Evolutionary conservation across 2,329 filamentous ascomycete species (phyloP).

Genomic region (Ascochyta koolunga): DNA sequence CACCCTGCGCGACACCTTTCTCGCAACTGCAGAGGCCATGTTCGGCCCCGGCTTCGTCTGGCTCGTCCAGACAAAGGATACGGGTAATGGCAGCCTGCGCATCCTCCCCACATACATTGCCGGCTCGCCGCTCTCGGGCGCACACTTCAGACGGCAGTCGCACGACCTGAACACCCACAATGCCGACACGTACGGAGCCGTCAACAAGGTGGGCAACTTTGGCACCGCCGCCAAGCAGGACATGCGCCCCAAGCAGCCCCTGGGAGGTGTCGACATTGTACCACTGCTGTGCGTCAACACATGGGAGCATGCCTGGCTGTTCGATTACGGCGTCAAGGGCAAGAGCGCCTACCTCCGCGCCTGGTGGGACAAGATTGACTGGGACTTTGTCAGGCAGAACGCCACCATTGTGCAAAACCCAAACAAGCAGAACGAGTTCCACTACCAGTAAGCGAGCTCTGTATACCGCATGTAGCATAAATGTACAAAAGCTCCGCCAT

Average conservation of each 20-base stretch:
- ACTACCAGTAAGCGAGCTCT: slow-evolving; percentile 4
- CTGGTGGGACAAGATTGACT: slow-evolving; percentile 92
- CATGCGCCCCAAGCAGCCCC: slow-evolving; percentile 54
- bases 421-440: slow-evolving; percentile 4
- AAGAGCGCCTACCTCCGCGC: slow-evolving; percentile 77
- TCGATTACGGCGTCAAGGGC: slow-evolving; percentile 77
- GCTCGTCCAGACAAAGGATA: slow-evolving; percentile 69
- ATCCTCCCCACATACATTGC: slow-evolving; percentile 90
- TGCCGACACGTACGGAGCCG: slow-evolving; percentile 30
- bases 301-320: slow-evolving; percentile 93
- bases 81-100: slow-evolving; percentile 59
- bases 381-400: slow-evolving; percentile 67
- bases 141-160: slow-evolving; percentile 76
- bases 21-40: slow-evolving; percentile 84
- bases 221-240: slow-evolving; percentile 39
- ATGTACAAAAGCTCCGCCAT: slow-evolving; percentile 14
- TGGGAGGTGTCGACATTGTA: slow-evolving; percentile 71
- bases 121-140: slow-evolving; percentile 83
- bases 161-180: slow-evolving; percentile 71
- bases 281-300: slow-evolving; percentile 92
- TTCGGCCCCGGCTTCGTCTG: slow-evolving; percentile 98
- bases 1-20: slow-evolving; percentile 78
- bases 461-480: slow-evolving; percentile 22
- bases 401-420: slow-evolving; percentile 8
- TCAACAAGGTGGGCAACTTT: slow-evolving; percentile 51